phyloP scores from a whole-genome alignment of 208 protist genomes.

The Trichomonas vaginalis region DNA sequence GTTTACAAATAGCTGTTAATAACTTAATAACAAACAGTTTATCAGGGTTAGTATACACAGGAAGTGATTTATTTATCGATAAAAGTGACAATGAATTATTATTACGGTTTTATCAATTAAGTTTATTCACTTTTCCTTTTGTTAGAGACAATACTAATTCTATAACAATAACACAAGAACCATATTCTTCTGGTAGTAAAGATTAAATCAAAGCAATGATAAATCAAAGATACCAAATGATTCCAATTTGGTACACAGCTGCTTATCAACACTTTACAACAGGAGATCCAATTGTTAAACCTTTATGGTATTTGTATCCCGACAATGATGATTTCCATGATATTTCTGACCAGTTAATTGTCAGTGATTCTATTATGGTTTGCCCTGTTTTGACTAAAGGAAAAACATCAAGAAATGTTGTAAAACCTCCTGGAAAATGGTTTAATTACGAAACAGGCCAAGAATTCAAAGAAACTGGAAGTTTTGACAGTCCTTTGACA shows the following conservation, averaged over 20 bases:
- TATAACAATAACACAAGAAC: too few relatives aligned
- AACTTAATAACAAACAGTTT: too few relatives aligned
- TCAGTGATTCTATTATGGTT: constrained; percentile 63
- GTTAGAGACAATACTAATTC: too few relatives aligned
- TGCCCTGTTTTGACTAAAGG: constrained; percentile 57
- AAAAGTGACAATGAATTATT: too few relatives aligned
- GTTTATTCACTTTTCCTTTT: too few relatives aligned
- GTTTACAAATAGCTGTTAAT: too few relatives aligned
- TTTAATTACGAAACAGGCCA: neutral
- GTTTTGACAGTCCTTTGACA: neutral
- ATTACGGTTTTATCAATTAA: too few relatives aligned
- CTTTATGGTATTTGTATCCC: constrained; percentile 71
- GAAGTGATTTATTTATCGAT: too few relatives aligned
- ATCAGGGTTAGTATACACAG: too few relatives aligned
- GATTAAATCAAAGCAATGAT: too few relatives aligned
- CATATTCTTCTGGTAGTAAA: too few relatives aligned
- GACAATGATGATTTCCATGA: constrained; percentile 32
- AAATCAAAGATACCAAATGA: constrained; percentile 69
- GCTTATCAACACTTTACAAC: constrained; percentile 60
- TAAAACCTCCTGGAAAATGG: constrained; percentile 54
- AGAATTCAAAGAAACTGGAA: neutral
- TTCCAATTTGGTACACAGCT: constrained; percentile 87
- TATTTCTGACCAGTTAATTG: constrained; percentile 55
- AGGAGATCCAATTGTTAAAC: constrained; percentile 63
- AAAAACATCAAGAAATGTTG: constrained; percentile 39